These are phyloP conservation scores for Dentipellis fragilis DNA, from an alignment of 768 basidiomycete species.

Conservation along the genomic window DNA sequence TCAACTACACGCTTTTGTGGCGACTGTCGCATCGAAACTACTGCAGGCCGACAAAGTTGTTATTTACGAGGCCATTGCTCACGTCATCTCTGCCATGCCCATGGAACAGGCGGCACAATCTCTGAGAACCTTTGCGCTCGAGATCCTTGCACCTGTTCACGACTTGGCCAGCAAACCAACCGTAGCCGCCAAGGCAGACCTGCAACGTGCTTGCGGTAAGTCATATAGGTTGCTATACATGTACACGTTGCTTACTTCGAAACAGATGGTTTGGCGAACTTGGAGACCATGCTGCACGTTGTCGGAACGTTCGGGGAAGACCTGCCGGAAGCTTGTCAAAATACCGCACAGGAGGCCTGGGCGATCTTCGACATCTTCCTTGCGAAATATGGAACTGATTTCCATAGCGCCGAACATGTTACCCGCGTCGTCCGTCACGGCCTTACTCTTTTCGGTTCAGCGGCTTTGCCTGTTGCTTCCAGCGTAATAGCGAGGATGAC, in stretches of 20 bases:
- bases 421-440: constrained; percentile 82
- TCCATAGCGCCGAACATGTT: constrained; percentile 70
- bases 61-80: constrained; percentile 92
- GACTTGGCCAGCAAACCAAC: constrained; percentile 42
- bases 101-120: constrained; percentile 82
- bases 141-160: constrained; percentile 74
- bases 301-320: constrained; percentile 76
- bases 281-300: constrained; percentile 85
- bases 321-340: constrained; percentile 69
- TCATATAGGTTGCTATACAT: constrained; percentile 3
- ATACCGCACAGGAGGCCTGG: constrained; percentile 77
- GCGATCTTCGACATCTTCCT: constrained; percentile 73
- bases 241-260: constrained; percentile 7
- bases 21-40: constrained; percentile 68
- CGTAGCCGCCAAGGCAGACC: constrained; percentile 57
- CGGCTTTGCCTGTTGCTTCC: constrained; percentile 58
- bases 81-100: constrained; percentile 91
- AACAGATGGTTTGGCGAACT: constrained; percentile 78
- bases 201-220: constrained; percentile 61
- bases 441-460: constrained; percentile 65
- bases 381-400: constrained; percentile 63
- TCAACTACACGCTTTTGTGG: constrained; percentile 82
- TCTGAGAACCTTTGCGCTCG: constrained; percentile 77
- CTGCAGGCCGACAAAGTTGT: constrained; percentile 81
- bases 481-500: constrained; percentile 70